Conservation (phyloP, 306 rosid genomes). For the Elaeagnus macrophylla region DNA sequence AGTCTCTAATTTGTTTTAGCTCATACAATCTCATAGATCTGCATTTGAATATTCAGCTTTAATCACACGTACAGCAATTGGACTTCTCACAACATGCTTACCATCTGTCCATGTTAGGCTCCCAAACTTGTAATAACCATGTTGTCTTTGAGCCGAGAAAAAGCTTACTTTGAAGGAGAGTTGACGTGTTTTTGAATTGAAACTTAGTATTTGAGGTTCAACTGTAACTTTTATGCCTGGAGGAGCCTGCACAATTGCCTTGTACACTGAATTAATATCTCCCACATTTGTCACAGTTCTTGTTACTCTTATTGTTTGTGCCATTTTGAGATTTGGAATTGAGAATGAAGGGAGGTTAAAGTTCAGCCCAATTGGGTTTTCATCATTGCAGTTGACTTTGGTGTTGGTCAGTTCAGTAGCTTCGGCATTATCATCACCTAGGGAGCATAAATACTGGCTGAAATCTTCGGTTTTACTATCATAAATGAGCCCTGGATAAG, state of each 20-base stretch:
- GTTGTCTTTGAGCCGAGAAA: constrained; percentile 18
- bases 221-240: constrained; percentile 21
- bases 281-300: constrained; percentile 40
- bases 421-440: constrained; percentile 18
- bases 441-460: constrained; percentile 27
- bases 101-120: constrained; percentile 39
- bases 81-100: constrained; percentile 32
- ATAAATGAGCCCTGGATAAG: constrained; percentile 42
- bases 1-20: too few relatives aligned
- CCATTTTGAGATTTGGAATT: constrained; percentile 23
- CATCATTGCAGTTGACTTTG: constrained; percentile 20
- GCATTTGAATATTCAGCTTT: too few relatives aligned
- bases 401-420: constrained; percentile 16
- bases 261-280: constrained; percentile 15
- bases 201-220: constrained; percentile 23
- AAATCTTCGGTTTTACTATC: constrained; percentile 28
- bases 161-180: constrained; percentile 26
- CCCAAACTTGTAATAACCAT: constrained; percentile 30
- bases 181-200: constrained; percentile 26
- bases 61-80: constrained; percentile 24
- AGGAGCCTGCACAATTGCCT: constrained; percentile 24
- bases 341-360: constrained; percentile 36
- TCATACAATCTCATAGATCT: too few relatives aligned
- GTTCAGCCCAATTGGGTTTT: constrained; percentile 19
- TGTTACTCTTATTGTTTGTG: constrained; percentile 15